Evolutionary conservation across 2,329 filamentous ascomycete genomes (phyloP).

Genomic region (Fusarium sp.): DNA sequence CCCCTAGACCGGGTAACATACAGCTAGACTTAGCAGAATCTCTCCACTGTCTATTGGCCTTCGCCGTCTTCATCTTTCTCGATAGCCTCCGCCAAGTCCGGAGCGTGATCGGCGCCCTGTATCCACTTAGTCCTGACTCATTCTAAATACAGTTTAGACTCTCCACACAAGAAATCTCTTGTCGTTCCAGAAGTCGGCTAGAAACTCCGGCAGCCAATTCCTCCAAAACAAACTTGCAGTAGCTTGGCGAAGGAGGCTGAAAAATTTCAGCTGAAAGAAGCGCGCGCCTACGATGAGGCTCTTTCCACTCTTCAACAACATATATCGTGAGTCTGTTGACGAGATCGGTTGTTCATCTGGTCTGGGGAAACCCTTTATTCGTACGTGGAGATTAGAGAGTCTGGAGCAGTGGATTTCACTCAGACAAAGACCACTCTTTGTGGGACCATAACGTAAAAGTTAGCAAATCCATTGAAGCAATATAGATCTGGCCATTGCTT

Average conservation of each 20-base stretch:
- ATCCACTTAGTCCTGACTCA: slow-evolving; percentile 13
- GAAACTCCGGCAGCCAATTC: neutral
- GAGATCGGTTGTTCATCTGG: neutral
- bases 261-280: neutral
- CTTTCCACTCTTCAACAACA: neutral
- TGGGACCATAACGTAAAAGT: slow-evolving; percentile 41
- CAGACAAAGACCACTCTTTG: neutral
- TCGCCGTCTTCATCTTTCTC: too few species aligned
- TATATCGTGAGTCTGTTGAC: neutral
- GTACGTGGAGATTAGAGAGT: slow-evolving; percentile 8
- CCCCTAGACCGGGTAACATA: too few species aligned
- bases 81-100: neutral
- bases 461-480: slow-evolving; percentile 28
- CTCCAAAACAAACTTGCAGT: neutral
- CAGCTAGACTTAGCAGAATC: too few species aligned
- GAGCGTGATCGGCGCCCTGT: slow-evolving; percentile 6
- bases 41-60: too few species aligned
- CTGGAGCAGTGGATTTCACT: slow-evolving; percentile 1
- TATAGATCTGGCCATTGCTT: slow-evolving; percentile 16
- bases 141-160: neutral
- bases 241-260: slow-evolving; percentile 20
- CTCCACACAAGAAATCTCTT: slow-evolving; percentile 16
- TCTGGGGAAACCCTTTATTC: slow-evolving; percentile 13
- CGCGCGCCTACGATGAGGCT: slow-evolving; percentile 14
- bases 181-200: slow-evolving; percentile 26